Base-by-base conservation (phyloP, 805 yeast genomes). In the Candida wancherniae region DNA sequence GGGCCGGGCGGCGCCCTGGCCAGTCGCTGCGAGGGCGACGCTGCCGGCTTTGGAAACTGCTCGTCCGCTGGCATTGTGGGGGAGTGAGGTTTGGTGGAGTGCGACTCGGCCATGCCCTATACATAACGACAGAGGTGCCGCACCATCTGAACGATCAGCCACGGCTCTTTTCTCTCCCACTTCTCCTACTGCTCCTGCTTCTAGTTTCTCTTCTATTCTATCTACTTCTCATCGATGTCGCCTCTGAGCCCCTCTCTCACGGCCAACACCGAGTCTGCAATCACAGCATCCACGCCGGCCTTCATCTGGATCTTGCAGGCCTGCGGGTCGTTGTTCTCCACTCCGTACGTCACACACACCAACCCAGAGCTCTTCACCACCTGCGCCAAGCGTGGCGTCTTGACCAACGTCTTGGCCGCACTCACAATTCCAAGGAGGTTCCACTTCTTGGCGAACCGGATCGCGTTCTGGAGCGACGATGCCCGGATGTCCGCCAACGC, bases 201-300 rank as follows among this genome's bases (percentile, higher is more conserved):
- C 7, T 19, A 19, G 7, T 7, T 19, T 7, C 23, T 21, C 5
- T 24, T 4, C 16, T 8, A 3, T 5, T 14, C 6, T 15, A 11
- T 22, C 17, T 13, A 29, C 11, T 39, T 33, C 26, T 26, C 29
- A n/a, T 34, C 36, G 10, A 36, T 47, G 19, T 40, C 47, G 9
- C 31, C 47, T 36, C 70, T 73, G 39, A 88, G 67, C 6, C 84
- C 95, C 47, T 81, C 81, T 51, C 95, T 70, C n/a, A 88, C 94
- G 0, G 95, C 96, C 49, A 88, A 67, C 2, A 90, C 97, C 33
- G 85, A 80, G 58, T 90, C 97, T 3, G 85, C 97, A 59, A 90
- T 90, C n/a, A 90, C 97, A 0, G 98, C 98, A 66, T 90, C 97
- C 9, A 90, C 95, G 6, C 97, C 97, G 3, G 94, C 88, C 41